phyloP scores from a whole-genome alignment of 192 early-diverging fungal species.

The Coemansia sp. region DNA sequence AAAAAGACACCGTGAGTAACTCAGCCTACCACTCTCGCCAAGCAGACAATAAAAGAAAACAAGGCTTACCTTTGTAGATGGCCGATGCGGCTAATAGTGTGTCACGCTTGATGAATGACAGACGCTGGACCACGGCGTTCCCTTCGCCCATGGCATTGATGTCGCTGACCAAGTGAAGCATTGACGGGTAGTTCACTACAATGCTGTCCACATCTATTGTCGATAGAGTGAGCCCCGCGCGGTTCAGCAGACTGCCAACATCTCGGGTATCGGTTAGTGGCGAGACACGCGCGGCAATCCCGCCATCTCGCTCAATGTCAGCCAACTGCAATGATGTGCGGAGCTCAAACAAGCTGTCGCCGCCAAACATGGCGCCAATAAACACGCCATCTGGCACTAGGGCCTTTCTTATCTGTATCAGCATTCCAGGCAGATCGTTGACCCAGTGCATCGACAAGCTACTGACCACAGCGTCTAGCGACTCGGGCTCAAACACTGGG shows the following conservation, averaged over 20 bases:
- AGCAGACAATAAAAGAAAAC: conserved; percentile 7
- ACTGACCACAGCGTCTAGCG: conserved; percentile 86
- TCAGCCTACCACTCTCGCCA: neutral
- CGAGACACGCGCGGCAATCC: conserved; percentile 85
- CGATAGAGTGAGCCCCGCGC: conserved; percentile 86
- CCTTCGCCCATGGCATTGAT: conserved; percentile 92
- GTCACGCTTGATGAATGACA: conserved; percentile 76
- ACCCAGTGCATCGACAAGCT: conserved; percentile 92
- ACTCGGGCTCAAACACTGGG: conserved; percentile 78
- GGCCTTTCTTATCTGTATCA: conserved; percentile 80
- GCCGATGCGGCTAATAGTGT: conserved; percentile 81
- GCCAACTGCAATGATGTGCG: conserved; percentile 88
- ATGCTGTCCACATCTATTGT: conserved; percentile 95
- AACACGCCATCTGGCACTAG: conserved; percentile 94
- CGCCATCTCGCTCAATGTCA: conserved; percentile 87
- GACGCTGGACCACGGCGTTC: conserved; percentile 78
- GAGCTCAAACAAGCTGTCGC: conserved; percentile 95
- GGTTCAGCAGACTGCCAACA: conserved; percentile 73
- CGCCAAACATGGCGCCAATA: conserved; percentile 91
- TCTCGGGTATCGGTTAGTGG: conserved; percentile 87
- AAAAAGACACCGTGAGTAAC: conserved; percentile 4
- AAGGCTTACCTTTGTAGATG: conserved; percentile 77
- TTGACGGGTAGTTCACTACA: conserved; percentile 86
- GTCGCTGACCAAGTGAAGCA: conserved; percentile 89
- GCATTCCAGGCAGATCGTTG: conserved; percentile 85